Conservation (phyloP, 1,139 yeast species). For the Taphrina pruni region DNA sequence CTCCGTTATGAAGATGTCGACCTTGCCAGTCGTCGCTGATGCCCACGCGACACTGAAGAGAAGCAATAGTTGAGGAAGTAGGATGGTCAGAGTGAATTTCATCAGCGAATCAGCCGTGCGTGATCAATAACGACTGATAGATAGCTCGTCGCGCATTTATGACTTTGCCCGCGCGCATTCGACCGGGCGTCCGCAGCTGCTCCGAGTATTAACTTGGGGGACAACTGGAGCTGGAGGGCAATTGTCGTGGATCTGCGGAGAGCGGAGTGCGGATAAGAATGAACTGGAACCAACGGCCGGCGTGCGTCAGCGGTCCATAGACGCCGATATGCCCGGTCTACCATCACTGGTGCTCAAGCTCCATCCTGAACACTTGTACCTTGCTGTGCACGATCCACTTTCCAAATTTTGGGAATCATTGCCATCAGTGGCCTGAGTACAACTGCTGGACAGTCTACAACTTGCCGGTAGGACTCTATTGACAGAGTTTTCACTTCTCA, state of each 20-base stretch:
- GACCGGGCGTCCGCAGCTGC: too few species aligned
- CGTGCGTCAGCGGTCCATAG: conserved; percentile 1
- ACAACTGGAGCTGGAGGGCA: background rate
- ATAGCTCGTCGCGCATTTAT: too few species aligned
- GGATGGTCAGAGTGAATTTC: background rate
- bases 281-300: background rate
- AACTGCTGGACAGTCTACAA: background rate
- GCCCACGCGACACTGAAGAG: background rate
- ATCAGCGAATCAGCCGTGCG: too few species aligned
- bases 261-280: background rate
- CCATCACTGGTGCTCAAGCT: too few species aligned
- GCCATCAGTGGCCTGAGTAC: too few species aligned
- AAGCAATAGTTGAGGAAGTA: background rate
- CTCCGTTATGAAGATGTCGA: background rate
- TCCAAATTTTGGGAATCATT: too few species aligned
- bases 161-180: too few species aligned
- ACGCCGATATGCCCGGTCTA: background rate
- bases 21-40: conserved; percentile 4
- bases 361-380: too few species aligned
- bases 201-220: too few species aligned
- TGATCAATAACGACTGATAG: too few species aligned
- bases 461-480: background rate
- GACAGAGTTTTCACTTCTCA: background rate
- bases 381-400: too few species aligned
- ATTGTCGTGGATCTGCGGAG: background rate